Percentiles rank a stretch among this genome's conserved stretches.
Conservation (phyloP, 1,284 basidiomycete species). For the Anthracocystis walkeri region DNA sequence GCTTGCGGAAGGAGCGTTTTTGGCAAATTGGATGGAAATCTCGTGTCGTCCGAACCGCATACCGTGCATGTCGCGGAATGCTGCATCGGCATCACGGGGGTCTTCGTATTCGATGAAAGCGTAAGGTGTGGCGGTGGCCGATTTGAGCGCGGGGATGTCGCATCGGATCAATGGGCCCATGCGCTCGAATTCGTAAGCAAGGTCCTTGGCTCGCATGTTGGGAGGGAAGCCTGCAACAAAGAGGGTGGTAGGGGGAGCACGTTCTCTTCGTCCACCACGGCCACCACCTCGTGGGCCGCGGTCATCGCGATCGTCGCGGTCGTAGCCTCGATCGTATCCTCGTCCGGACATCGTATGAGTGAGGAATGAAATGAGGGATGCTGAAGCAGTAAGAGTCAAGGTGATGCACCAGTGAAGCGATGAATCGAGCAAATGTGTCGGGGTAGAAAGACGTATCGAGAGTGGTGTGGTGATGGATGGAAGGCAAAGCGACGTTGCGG, state of each 20-base stretch:
- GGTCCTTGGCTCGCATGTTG: constrained; percentile 60
- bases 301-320: constrained; percentile 45
- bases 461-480: neutral
- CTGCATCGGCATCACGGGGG: constrained; percentile 60
- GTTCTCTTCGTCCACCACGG: constrained; percentile 34
- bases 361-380: neutral
- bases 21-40: constrained; percentile 62
- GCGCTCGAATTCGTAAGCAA: constrained; percentile 64
- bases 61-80: constrained; percentile 63
- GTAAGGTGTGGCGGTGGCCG: constrained; percentile 53
- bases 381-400: neutral
- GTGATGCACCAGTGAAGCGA: neutral
- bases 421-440: neutral
- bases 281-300: constrained; percentile 30
- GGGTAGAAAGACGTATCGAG: neutral
- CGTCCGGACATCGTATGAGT: constrained; percentile 33
- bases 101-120: constrained; percentile 66
- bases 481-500: neutral
- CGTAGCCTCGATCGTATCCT: constrained; percentile 44
- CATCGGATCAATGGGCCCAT: constrained; percentile 63
- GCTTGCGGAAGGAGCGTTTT: constrained; percentile 58
- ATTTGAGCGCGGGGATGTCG: constrained; percentile 63
- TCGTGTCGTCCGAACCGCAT: constrained; percentile 58
- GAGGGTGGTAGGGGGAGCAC: constrained; percentile 46
- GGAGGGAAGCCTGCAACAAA: constrained; percentile 62